Conservation (phyloP, 176 grass and related monocot species). For the Melocanna baccifera region DNA sequence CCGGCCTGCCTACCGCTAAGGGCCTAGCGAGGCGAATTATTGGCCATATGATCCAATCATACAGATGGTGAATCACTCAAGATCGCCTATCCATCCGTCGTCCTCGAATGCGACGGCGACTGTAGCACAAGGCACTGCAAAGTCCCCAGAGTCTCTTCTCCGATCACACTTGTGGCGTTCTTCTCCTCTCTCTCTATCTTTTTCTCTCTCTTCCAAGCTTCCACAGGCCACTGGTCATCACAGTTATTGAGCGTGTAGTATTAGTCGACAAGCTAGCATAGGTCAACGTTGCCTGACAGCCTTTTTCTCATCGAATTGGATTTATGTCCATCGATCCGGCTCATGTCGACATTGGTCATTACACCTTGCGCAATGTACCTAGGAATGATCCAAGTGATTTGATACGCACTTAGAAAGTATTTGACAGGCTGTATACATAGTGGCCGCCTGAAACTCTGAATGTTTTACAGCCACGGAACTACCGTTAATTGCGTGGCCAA, state of each 20-base stretch:
- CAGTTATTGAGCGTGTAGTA: background rate
- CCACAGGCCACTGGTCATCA: background rate
- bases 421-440: background rate
- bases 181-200: no score
- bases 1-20: background rate
- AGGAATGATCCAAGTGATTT: background rate
- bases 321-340: background rate
- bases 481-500: background rate
- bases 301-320: background rate
- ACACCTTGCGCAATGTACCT: background rate
- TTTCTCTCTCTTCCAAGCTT: background rate
- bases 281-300: constrained; percentile 20
- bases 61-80: background rate
- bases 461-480: background rate
- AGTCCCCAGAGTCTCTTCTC: background rate
- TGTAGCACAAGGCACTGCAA: background rate
- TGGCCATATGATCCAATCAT: background rate
- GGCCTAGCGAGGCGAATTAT: background rate
- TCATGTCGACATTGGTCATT: constrained; percentile 31
- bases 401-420: background rate
- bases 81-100: background rate
- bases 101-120: background rate
- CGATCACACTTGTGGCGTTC: background rate
- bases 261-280: background rate
- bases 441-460: no score